These are phyloP conservation scores for Boletellus deceptivus DNA, from an alignment of 1,284 basidiomycete genomes.

Conservation along the genomic window DNA sequence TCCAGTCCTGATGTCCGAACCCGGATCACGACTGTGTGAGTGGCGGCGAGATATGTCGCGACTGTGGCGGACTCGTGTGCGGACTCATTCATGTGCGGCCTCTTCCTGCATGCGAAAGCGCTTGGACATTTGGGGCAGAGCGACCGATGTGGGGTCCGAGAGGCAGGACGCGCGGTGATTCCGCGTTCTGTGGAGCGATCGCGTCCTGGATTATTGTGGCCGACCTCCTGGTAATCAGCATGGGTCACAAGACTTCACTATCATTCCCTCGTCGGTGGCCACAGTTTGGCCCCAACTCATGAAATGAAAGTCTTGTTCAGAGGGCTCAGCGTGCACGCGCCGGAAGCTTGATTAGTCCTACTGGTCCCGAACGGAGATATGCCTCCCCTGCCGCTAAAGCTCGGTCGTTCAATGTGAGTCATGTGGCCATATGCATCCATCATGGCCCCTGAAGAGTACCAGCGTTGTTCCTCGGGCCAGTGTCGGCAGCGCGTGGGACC, in stretches of 20 bases:
- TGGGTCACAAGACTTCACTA: background rate
- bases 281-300: background rate
- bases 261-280: background rate
- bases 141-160: too few relatives aligned
- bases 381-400: background rate
- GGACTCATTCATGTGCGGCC: background rate
- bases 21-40: too few relatives aligned
- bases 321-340: too few relatives aligned
- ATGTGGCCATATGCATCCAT: background rate
- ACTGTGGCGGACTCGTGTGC: background rate
- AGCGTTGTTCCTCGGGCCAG: background rate
- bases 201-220: too few relatives aligned
- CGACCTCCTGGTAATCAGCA: background rate
- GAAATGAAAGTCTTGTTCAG: too few relatives aligned
- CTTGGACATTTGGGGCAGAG: background rate
- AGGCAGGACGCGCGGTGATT: background rate
- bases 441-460: conserved; percentile 1
- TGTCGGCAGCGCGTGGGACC: conserved; percentile 28
- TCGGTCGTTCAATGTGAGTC: conserved; percentile 6
- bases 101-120: background rate
- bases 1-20: too few relatives aligned
- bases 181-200: background rate
- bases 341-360: background rate
- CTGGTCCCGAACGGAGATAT: background rate
- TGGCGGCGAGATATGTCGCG: too few relatives aligned